Percentiles rank a stretch among this genome's conserved stretches.
phyloP scores from a whole-genome alignment of 2,329 filamentous ascomycete genomes.

The Verticillium nonalfalfae region DNA sequence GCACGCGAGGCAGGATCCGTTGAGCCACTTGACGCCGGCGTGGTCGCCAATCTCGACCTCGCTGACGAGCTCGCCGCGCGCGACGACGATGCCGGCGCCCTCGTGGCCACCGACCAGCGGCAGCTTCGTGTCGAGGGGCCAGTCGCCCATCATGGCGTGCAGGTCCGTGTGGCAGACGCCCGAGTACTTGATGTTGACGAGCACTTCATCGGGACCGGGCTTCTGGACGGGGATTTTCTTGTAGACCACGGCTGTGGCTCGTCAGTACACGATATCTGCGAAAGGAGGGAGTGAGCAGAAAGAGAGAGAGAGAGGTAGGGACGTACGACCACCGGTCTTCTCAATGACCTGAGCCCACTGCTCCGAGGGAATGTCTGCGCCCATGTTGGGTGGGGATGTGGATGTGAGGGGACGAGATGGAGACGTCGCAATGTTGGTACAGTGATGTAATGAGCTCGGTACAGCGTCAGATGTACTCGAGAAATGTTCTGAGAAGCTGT shows the following conservation, averaged over 20 bases:
- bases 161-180: conserved; percentile 88
- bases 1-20: conserved; percentile 79
- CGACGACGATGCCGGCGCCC: conserved; percentile 77
- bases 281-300: no score
- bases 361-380: conserved; percentile 57
- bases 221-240: conserved; percentile 76
- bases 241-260: conserved; percentile 51
- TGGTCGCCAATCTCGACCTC: conserved; percentile 79
- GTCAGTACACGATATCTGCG: background rate
- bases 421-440: background rate
- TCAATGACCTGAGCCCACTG: conserved; percentile 93
- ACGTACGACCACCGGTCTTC: conserved; percentile 65
- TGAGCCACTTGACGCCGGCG: conserved; percentile 90
- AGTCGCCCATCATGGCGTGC: conserved; percentile 79
- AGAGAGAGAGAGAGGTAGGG: background rate
- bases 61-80: conserved; percentile 67
- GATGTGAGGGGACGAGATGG: background rate
- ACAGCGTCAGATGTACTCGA: no score
- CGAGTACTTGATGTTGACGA: conserved; percentile 85
- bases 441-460: background rate
- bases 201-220: conserved; percentile 83
- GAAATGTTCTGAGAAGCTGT: background rate
- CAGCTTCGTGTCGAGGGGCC: conserved; percentile 77
- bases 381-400: conserved; percentile 14
- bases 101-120: conserved; percentile 79